Evolutionary conservation across 2,329 filamentous ascomycete genomes (phyloP), one percentile per base, ranked within the genome.

Genomic region (Beauveria rudraprayagi): DNA sequence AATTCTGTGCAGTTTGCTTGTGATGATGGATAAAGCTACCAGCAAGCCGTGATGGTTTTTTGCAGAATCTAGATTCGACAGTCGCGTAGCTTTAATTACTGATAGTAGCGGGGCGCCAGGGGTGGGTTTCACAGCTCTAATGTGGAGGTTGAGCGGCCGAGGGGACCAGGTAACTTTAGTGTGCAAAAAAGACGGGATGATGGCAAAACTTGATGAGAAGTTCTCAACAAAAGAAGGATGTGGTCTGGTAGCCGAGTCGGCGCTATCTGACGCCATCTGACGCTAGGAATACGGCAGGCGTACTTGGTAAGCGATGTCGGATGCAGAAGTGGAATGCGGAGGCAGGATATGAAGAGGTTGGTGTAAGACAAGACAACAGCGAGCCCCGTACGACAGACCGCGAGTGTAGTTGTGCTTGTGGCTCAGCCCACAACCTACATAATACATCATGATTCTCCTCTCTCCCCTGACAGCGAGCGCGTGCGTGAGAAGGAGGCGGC

Each of bases 401-500:
- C 24, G 24, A 26, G 24, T 26, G 24, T 26, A 26, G 24, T 3
- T 26, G 24, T 26, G 24, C 24, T 3, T 5, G 24, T 26, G 3
- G 24, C 24, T 26, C 24, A 3, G 24, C 24, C 24, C 24, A 26
- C 24, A 26, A 26, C 24, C 24, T 26, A 26, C 24, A 26, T 3
- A 26, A 26, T 26, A 26, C 24, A 26, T 26, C 24, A 26, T 26
- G 3, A 26, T 5, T 26, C 3, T 26, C 24, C 24, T 26, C 24
- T 26, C 24, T 26, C 5, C 24, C 24, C 5, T 26, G 22, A 26
- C 24, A 26, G 92, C 44, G 92, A 96, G 72, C 87, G 92, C 24
- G 89, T 90, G 0, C 82, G 90, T 37, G 84, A 88, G 71, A 85
- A 84, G 70, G 92, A 96, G 71, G 91, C 89, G 2, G 91, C 91